Base-by-base conservation (phyloP, 306 rosid species). In the Oxytropis ochrocephala region DNA sequence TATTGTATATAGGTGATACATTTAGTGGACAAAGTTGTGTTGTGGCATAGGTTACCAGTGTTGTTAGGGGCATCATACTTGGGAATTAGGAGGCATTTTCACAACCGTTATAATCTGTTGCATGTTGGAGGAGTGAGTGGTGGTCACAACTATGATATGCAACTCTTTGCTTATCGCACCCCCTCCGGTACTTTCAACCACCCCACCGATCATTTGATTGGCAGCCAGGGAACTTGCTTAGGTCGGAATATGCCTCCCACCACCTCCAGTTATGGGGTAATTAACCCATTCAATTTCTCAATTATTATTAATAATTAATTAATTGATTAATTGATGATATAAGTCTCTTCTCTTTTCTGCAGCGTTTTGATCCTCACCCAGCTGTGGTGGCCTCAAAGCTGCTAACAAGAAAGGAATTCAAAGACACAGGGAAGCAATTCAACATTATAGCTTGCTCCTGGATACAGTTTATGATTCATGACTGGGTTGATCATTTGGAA, bases 401-500 rank as follows among this genome's bases (percentile, higher is more conserved):
- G 19, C 76, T 88, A 55, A 87, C 19, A 41, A 90, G 97, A 69
- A 86, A 78, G 70, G 78, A 64, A n/a, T 90, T 77, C 77, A 73
- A 50, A 14, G 95, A 86, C 53, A 38, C 73, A 6, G 95, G 87
- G 69, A 81, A 88, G 48, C 97, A 90, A 51, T 86, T 90, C 87
- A 88, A 86, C 82, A 76, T 90, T 86, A 86, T 90, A 48, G 95
- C 92, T 32, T 75, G 88, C 58, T 86, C 90, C 7, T 88, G 97
- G 97, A 68, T 88, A 51, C 97, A 91, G 51, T 84, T 91, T 75
- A 88, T 91, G 97, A 78, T 91, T 67, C 97, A 91, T 79, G 97
- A 88, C 66, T 91, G 97, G 97, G 75, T 84, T 39, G 90, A 91
- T 55, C 95, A 88, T 78, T 78, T 91, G 67, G 97, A 86, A 80